Base-by-base conservation (phyloP, 306 rosid species). In the Quercus berberidifolia region DNA sequence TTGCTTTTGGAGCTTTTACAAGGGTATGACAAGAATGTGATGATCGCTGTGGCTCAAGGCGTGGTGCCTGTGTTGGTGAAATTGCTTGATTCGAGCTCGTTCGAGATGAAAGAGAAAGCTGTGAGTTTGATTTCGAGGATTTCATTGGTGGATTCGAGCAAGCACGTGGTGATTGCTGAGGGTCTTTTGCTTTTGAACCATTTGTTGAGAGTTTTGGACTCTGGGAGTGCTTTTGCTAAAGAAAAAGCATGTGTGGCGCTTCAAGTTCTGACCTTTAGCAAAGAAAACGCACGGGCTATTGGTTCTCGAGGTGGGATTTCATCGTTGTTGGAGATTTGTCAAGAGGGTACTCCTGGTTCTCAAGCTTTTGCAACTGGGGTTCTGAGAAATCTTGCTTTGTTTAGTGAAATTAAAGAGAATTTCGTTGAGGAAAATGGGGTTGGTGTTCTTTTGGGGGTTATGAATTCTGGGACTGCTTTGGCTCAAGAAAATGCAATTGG, bases 41-140 rank as follows among this genome's bases (percentile, higher is more conserved):
- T 90, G 57, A 95, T 91, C 13, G 89, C 94, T 0, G 98, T 93
- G n/a, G 98, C 98, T 11, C 99, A 95, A 80, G 99, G 99, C 3
- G 86, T 88, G 1, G 96, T 95, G 31, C 99, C 97, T 14, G 92
- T 93, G 26, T 91, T 95, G 21, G 89, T 90, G 21, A 89, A 92
- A 3, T 68, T 90, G 11, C 91, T 92, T 11, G 99, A 95, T 78
- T 91, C 97, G 25, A 74, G 88, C 49, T 74, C 77, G 33, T 51
- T 60, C 1, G 94, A 90, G 55, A 75, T 73, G 81, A 92, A 88
- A 82, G 99, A 92, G 85, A 92, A 84, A 78, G 82, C 87, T 21
- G 97, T 95, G 6, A 87, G 87, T n/a, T 96, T 93, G 2, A 90
- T 95, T 14, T 79, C 99, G 20, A 86, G 89, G 76, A 83, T 95